Base-by-base conservation (phyloP, 345 rosid genomes). In the Stellera chamaejasme region DNA sequence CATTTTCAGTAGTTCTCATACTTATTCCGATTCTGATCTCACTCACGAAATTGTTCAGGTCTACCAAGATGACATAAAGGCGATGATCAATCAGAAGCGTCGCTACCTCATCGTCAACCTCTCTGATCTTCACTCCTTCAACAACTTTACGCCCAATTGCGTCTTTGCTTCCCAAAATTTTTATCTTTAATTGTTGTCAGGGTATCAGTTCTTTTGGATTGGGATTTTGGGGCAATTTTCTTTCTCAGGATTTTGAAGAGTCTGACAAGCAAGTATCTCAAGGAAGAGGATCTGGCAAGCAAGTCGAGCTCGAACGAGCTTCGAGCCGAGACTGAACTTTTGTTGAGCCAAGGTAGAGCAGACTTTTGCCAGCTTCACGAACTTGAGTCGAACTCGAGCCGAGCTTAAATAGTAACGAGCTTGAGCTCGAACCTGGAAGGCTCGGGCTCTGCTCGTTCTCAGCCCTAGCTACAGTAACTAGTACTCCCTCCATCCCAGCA, bases 231-330 rank as follows among this genome's bases (percentile, higher is more conserved):
- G 15, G 59, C 26, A n/a, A 7, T 11, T 15, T 32, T 13, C 26
- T n/a, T n/a, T 49, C 27, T 55, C 73, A 93, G 99, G 90, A 76
- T 93, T 63, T 66, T 89, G 49, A 80, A 61, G 79, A 81, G 68
- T 62, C 99, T 97, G 0, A 73, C 75, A 97, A 89, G 77, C 89
- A 83, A 77, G 67, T 84, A 75, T 66, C 72, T 93, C 66, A 87
- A 87, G 70, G 96, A 93, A 79, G 99, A 83, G 58, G 96, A 93
- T 49, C 74, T n/a, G n/a, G n/a, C n/a, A n/a, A n/a, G n/a, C n/a
- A n/a, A n/a, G n/a, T n/a, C n/a, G n/a, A n/a, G n/a, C n/a, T n/a
- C n/a, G n/a, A n/a, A n/a, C n/a, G n/a, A n/a, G n/a, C n/a, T n/a
- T n/a, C n/a, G n/a, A n/a, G n/a, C n/a, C n/a, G n/a, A n/a, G n/a